A percentile compares a stretch with the other conserved stretches of the same genome.
Evolutionary conservation across 768 basidiomycete species (phyloP).

Genomic region (Hericium coralloides): DNA sequence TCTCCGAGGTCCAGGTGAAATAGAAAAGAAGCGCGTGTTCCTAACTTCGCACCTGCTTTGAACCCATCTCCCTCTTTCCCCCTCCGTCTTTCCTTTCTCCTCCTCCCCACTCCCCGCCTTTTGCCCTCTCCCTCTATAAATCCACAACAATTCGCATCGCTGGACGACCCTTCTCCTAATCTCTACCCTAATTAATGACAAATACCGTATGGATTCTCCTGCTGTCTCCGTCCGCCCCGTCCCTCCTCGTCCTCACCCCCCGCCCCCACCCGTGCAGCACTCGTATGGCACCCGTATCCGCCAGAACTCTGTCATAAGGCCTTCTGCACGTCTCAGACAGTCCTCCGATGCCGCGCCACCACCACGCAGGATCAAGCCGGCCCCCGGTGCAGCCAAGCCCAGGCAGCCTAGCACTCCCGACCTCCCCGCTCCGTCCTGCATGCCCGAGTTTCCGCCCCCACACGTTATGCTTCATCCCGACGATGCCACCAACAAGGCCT

Average conservation of each 20-base stretch:
- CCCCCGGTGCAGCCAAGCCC: constrained; percentile 19
- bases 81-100: constrained; percentile 15
- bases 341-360: constrained; percentile 28
- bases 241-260: constrained; percentile 7
- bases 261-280: constrained; percentile 25
- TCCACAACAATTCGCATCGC: constrained; percentile 19
- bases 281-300: constrained; percentile 48
- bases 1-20: neutral
- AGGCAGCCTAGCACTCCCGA: constrained; percentile 11
- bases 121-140: constrained; percentile 9
- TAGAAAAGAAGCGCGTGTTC: constrained; percentile 3
- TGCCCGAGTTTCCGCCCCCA: constrained; percentile 48
- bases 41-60: constrained; percentile 6
- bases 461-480: constrained; percentile 65
- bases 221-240: constrained; percentile 13
- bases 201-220: constrained; percentile 20
- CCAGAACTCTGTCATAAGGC: constrained; percentile 42
- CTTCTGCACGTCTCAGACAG: constrained; percentile 41
- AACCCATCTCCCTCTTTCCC: constrained; percentile 2
- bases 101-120: constrained; percentile 24
- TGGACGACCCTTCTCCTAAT: constrained; percentile 20
- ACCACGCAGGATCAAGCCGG: constrained; percentile 20
- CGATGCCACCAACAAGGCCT: constrained; percentile 63
- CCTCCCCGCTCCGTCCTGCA: constrained; percentile 11
- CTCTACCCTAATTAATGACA: constrained; percentile 21